Base-by-base conservation (phyloP, 2,329 filamentous ascomycete species). In the Clonostachys sp. region DNA sequence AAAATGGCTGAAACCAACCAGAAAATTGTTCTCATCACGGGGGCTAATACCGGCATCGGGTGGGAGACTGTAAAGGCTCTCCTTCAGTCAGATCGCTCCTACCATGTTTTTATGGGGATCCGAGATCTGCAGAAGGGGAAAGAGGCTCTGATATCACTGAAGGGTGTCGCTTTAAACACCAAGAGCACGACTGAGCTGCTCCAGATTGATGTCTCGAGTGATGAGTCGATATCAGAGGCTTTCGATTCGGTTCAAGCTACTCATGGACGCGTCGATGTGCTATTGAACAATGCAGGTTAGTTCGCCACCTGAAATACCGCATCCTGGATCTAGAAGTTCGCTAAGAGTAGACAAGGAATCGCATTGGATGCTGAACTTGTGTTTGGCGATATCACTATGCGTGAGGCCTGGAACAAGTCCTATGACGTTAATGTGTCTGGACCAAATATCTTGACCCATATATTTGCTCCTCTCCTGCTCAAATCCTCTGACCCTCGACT, bases 381-480 rank as follows among this genome's bases (percentile, higher is more conserved):
- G 16, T 24, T 33, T 30, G 44, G 34, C 36, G 33, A 46, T 4
- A 40, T 46, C 9, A 41, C n/a, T 17, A n/a, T 46, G 13, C 34
- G 35, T 20, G 44, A 46, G 17, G n/a, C 20, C 12, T 46, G 10
- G 10, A 41, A 40, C 44, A 33, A 12, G 14, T 20, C 44, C 8
- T 46, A 38, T n/a, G 35, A 40, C 34, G 33, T 33, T 20, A 46
- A 46, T 34, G 36, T 30, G 9, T 17, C 44, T 6, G 44, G 44
- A 12, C 40, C 44, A 14, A 18, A 46, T 12, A 30, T 66, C 24
- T 46, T 69, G 24, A 69, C 67, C 0, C 51, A 56, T 34, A 57
- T 59, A 0, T 61, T 66, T 47, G 48, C 61, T n/a, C 72, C 73
- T 1, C 57, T 77, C 1, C 64, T 77, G 0, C 59, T 75, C 13